phyloP scores from a whole-genome alignment of 495 filamentous ascomycete genomes.

The Aspergillus ostianus region DNA sequence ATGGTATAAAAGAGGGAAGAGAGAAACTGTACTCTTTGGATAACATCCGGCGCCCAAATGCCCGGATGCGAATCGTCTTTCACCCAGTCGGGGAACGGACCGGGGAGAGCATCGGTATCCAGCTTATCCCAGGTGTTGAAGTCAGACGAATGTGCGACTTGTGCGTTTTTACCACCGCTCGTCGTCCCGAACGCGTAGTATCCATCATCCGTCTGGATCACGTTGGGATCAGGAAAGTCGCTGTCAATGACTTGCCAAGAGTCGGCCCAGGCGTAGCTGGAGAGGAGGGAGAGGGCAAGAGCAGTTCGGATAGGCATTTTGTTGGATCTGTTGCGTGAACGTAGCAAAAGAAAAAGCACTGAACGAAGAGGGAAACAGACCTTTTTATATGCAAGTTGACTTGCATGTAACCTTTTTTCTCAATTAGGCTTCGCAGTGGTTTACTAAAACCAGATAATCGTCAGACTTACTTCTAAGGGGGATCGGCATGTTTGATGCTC shows the following conservation, averaged over 20 bases:
- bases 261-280: neutral
- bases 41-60: constrained; percentile 41
- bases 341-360: neutral
- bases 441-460: neutral
- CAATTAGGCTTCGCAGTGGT: neutral
- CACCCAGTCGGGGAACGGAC: constrained; percentile 30
- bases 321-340: neutral
- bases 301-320: neutral
- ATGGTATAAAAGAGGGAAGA: neutral
- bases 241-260: constrained; percentile 18
- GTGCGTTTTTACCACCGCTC: constrained; percentile 31
- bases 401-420: neutral
- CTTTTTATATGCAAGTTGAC: neutral
- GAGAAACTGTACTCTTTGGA: constrained; percentile 30
- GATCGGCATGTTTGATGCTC: neutral
- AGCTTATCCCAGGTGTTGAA: constrained; percentile 37
- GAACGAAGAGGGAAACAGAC: neutral
- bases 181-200: constrained; percentile 43
- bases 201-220: constrained; percentile 30
- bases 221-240: constrained; percentile 38
- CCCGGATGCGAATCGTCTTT: constrained; percentile 22
- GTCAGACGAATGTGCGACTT: constrained; percentile 35
- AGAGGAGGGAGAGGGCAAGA: neutral
- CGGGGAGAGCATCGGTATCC: constrained; percentile 38
- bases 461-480: neutral